Conservation (phyloP, 2,329 filamentous ascomycete genomes). For the Ceratocystis cacaofunesta region DNA sequence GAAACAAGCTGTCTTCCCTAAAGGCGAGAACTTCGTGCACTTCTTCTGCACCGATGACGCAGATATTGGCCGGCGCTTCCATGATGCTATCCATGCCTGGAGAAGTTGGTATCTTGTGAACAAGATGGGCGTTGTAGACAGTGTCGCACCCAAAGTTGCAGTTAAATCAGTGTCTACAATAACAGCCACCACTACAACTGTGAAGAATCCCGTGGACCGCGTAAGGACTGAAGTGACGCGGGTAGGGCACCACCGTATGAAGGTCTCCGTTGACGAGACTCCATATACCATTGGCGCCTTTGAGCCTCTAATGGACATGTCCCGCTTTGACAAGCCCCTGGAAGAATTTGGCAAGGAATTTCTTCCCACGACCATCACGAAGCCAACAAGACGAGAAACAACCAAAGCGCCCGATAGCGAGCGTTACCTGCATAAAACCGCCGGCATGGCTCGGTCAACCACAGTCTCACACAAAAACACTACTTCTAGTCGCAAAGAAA, state of each 20-base stretch:
- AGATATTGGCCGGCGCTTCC: conserved; percentile 51
- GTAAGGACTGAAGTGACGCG: conserved; percentile 8
- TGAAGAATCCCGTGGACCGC: neutral
- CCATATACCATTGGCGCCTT: conserved; percentile 53
- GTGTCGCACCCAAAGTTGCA: conserved; percentile 15
- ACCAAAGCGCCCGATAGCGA: conserved; percentile 10
- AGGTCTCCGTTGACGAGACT: conserved; percentile 33
- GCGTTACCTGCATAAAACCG: conserved; percentile 1
- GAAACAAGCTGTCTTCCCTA: conserved; percentile 69
- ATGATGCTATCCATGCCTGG: conserved; percentile 61
- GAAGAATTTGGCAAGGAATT: conserved; percentile 36
- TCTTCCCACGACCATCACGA: conserved; percentile 18
- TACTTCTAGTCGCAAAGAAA: conserved; percentile 13
- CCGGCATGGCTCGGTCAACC: conserved; percentile 1
- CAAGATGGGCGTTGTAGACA: conserved; percentile 36
- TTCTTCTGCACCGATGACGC: conserved; percentile 75
- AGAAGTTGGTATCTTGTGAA: conserved; percentile 83
- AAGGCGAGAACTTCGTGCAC: conserved; percentile 75
- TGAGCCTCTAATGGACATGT: conserved; percentile 50
- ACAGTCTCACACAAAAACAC: conserved; percentile 10
- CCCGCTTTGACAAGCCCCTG: conserved; percentile 39
- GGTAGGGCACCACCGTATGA: conserved; percentile 25
- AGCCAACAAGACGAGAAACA: conserved; percentile 4
- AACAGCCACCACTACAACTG: neutral
- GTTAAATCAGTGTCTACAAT: neutral